Percentiles rank a stretch among this genome's conserved stretches.
These are phyloP conservation scores for Macroventuria anomochaeta DNA, from an alignment of 2,329 filamentous ascomycete species.

Conservation along the genomic window DNA sequence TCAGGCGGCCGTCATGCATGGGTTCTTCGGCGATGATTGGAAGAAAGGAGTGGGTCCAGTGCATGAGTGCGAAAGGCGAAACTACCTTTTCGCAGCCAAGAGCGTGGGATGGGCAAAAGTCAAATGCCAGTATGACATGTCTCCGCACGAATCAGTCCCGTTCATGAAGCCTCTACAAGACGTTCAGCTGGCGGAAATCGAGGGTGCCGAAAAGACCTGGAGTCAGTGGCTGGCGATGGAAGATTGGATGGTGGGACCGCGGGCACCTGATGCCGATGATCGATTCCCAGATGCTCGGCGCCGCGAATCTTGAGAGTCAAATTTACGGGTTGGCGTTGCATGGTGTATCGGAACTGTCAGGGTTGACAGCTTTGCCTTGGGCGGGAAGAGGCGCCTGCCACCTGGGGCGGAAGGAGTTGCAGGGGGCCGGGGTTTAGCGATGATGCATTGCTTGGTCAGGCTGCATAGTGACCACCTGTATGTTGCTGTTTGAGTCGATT, in stretches of 20 bases:
- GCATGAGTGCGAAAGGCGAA: slow-evolving; percentile 87
- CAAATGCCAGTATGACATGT: slow-evolving; percentile 90
- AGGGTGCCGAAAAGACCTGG: slow-evolving; percentile 83
- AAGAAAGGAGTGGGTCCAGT: slow-evolving; percentile 76
- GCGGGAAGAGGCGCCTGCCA: slow-evolving; percentile 16
- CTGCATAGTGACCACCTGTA: slow-evolving; percentile 12
- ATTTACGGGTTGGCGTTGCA: slow-evolving; percentile 33
- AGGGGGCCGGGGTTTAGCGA: slow-evolving; percentile 25
- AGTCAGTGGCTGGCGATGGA: slow-evolving; percentile 96
- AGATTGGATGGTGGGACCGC: slow-evolving; percentile 95
- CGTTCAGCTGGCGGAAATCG: slow-evolving; percentile 79
- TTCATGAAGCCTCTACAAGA: slow-evolving; percentile 85
- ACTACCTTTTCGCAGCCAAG: slow-evolving; percentile 95
- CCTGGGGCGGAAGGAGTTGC: slow-evolving; percentile 11
- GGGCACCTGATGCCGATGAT: slow-evolving; percentile 63
- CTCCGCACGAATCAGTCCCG: slow-evolving; percentile 80
- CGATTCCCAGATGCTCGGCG: slow-evolving; percentile 30
- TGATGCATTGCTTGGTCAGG: slow-evolving; percentile 12
- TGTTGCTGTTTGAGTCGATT: not conserved
- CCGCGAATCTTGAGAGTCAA: slow-evolving; percentile 27
- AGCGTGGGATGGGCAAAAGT: slow-evolving; percentile 88
- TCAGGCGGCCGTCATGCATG: slow-evolving; percentile 82
- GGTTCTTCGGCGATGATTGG: slow-evolving; percentile 98
- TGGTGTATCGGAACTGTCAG: slow-evolving; percentile 21
- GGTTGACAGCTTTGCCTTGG: slow-evolving; percentile 6